Conservation (phyloP, 305 asterid genomes). For the Lippia alba region DNA sequence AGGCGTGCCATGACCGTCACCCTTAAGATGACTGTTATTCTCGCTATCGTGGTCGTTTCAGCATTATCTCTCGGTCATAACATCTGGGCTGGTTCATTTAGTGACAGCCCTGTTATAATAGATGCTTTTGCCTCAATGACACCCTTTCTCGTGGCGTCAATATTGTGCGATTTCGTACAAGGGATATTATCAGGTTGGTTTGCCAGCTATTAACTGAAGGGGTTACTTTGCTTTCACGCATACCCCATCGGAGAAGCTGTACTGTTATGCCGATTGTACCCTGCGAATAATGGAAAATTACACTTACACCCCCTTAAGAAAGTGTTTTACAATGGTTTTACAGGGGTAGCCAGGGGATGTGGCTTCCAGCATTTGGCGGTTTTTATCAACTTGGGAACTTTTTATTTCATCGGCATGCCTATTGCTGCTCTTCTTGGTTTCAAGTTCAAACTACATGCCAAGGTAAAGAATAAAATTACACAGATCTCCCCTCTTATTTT, state of each 20-base stretch:
- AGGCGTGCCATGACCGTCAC: constrained; percentile 68
- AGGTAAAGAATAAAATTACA: constrained; percentile 41
- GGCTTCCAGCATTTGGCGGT: constrained; percentile 64
- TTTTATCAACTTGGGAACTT: constrained; percentile 58
- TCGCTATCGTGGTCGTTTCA: constrained; percentile 44
- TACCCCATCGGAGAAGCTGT: too few relatives aligned
- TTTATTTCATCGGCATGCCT: constrained; percentile 58
- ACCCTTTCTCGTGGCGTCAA: constrained; percentile 58
- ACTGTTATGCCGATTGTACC: too few relatives aligned
- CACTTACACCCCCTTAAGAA: too few relatives aligned
- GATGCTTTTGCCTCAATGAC: constrained; percentile 57
- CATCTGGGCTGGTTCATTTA: constrained; percentile 67
- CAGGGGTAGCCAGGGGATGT: constrained; percentile 70
- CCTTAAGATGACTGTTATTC: constrained; percentile 54
- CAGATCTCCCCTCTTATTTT: neutral
- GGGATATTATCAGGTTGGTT: constrained; percentile 56
- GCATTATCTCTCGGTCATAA: constrained; percentile 55
- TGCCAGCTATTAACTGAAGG: neutral
- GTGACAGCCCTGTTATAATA: constrained; percentile 55
- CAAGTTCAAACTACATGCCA: constrained; percentile 50
- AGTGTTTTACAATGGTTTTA: neutral
- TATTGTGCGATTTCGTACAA: constrained; percentile 61
- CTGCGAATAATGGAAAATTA: too few relatives aligned
- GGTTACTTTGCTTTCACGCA: too few relatives aligned
- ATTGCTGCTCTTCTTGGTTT: constrained; percentile 55